Conservation (phyloP, 192 early-diverging fungal species). For the Lunasporangiospora selenospora region DNA sequence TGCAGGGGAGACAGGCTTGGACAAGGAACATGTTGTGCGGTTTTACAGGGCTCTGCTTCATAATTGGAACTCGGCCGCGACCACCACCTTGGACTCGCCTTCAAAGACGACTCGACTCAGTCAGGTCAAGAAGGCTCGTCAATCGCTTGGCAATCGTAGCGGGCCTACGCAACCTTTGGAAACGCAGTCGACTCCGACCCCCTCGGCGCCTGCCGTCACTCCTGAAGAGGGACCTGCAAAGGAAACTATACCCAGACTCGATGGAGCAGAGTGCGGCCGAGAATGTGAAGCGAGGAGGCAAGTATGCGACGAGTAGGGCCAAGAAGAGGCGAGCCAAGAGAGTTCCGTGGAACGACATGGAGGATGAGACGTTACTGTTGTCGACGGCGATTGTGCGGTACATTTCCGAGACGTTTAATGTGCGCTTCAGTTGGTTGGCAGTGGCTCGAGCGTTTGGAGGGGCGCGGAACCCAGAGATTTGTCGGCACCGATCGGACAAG, state of each 20-base stretch:
- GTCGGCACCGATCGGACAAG: slow-evolving; percentile 36
- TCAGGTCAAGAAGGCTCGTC: neutral
- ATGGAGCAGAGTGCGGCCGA: too few species aligned
- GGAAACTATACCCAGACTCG: too few species aligned
- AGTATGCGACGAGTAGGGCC: too few species aligned
- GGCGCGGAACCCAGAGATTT: slow-evolving; percentile 8
- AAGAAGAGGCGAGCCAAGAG: slow-evolving; percentile 13
- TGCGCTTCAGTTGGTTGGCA: slow-evolving; percentile 30
- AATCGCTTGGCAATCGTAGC: too few species aligned
- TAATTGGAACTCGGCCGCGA: too few species aligned
- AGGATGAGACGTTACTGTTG: slow-evolving; percentile 22
- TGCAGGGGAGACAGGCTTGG: slow-evolving; percentile 17
- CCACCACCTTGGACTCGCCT: too few species aligned
- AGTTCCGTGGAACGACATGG: slow-evolving; percentile 9
- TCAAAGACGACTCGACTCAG: neutral
- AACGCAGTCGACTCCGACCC: too few species aligned
- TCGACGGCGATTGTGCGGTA: slow-evolving; percentile 11
- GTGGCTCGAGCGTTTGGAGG: slow-evolving; percentile 7
- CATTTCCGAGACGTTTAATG: slow-evolving; percentile 13
- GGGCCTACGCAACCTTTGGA: too few species aligned
- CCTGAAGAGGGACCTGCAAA: too few species aligned
- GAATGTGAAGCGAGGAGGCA: too few species aligned
- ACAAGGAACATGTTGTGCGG: slow-evolving; percentile 12
- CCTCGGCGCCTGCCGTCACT: too few species aligned
- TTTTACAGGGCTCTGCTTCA: slow-evolving; percentile 32